Evolutionary conservation across 2,329 filamentous ascomycete genomes (phyloP), one percentile per base, ranked within the genome.

Genomic region (Penicillium sp.): DNA sequence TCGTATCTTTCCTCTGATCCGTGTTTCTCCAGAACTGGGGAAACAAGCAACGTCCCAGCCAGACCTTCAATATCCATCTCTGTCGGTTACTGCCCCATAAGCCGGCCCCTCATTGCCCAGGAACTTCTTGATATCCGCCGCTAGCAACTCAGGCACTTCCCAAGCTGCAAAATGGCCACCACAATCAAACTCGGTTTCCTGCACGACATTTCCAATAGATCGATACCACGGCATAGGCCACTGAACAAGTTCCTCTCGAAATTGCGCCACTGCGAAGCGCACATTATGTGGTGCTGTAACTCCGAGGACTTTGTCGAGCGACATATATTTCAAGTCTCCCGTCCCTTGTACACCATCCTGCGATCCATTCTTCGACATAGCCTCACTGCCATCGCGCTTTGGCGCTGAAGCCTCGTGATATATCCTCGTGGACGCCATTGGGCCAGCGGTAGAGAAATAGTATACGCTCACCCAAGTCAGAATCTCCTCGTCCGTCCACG

Each of bases 401-500:
- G 48, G 50, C 14, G 55, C 81, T 5, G 60, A 67, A 0, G 74
- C 71, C 66, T 90, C 87, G 59, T 89, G 89, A 68, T 92, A 92
- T 41, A 90, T 88, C 7, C 84, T 69, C 8, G 81, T 63, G 52
- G 79, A 82, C 0, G 87, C 85, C 1, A 82, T 83, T 0, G 87
- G 83, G 0, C 88, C 87, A 1, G 86, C 83, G 0, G 72, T 77
- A 8, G 80, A 84, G 69, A 89, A 89, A 63, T 79, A 82, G 65
- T 91, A 91, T 33, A 91, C 78, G 41, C 77, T 81, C 0, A 90
- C 70, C 88, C 87, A 92, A 0, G 83, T 88, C 22, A 88, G 70
- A 8, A 91, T 77, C 69, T 91, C 87, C 46, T 90, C 86, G 53
- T 89, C 83, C 0, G 81, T 85, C 87, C 87, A 91, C 0, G 79